Evolutionary conservation across 495 filamentous ascomycete genomes (phyloP).

Genomic region (Aspergillus indologenus): DNA sequence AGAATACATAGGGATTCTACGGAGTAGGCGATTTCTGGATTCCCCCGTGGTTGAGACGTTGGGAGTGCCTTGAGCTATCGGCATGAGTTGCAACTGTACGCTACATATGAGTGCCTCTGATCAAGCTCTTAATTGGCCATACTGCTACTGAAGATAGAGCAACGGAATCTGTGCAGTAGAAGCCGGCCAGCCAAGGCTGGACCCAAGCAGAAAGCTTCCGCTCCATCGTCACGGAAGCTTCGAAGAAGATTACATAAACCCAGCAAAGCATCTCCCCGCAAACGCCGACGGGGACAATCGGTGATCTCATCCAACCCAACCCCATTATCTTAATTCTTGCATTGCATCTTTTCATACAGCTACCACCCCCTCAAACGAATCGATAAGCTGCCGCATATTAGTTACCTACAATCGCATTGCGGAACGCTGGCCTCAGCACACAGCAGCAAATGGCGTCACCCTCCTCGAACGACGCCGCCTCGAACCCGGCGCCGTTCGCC

Average conservation of each 20-base stretch:
- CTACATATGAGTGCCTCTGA: no score
- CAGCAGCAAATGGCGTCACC: slow-evolving; percentile 18
- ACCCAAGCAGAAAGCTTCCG: neutral
- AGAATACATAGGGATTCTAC: no score
- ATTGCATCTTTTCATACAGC: neutral
- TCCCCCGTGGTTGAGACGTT: no score
- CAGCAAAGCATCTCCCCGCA: slow-evolving; percentile 13
- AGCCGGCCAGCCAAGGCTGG: neutral
- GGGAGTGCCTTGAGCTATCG: no score
- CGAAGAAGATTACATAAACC: slow-evolving; percentile 18
- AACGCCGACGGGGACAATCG: neutral
- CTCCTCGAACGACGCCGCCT: slow-evolving; percentile 21
- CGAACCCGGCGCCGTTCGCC: slow-evolving; percentile 18
- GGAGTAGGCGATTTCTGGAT: no score
- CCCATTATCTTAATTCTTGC: neutral
- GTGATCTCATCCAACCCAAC: neutral
- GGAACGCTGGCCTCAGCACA: neutral
- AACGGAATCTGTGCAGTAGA: no score
- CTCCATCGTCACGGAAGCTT: neutral
- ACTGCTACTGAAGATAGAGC: no score
- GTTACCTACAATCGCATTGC: neutral
- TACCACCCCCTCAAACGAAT: neutral
- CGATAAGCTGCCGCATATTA: neutral
- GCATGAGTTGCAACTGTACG: no score
- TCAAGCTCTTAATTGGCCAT: no score